Evolutionary conservation across 768 basidiomycete species (phyloP), one percentile per base, ranked within the genome.

Genomic region (Termitomyces sp.): DNA sequence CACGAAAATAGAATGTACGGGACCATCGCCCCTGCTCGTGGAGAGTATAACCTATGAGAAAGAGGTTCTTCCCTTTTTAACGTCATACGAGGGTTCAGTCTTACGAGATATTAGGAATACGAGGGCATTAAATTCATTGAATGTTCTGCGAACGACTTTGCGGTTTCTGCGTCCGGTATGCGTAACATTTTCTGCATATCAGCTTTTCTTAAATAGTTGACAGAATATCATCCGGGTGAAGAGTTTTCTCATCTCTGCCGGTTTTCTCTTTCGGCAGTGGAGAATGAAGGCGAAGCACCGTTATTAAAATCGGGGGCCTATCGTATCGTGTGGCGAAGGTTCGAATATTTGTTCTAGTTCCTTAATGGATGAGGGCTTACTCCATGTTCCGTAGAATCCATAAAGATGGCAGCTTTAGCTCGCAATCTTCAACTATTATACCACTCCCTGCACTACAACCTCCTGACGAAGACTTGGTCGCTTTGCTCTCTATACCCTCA

Each of bases 211-310:
- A 45, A 58, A 27, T 53, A 3, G 36, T 48, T 16, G 22, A 9
- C 61, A 89, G 89, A 87, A 61, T 88, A 82, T 71, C 69, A 82
- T 27, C 66, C 82, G 11, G 87, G 86, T 0, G 91, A 93, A 64
- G 81, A 81, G 59, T 81, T 90, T 61, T 80, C 78, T 44, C 78
- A 84, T 36, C 65, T 78, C 22, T 86, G 83, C 64, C 79, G 80
- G 12, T 71, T 90, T 42, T 75, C 73, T 47, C 67, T 88, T 58
- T 68, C 76, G 4, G 63, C 72, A 30, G 70, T 73, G 24, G 82
- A 79, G 34, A 76, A 78, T 13, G 70, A 69, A 3, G 67, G 73
- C 18, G 71, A 68, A 18, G 60, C n/a, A n/a, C 31, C 65, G 4
- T 72, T 84, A 39, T 67, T 73, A 8, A 78, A 79, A 16, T 83